phyloP scores from a whole-genome alignment of 1,284 basidiomycete species.

The Ceratobasidium theobromae region DNA sequence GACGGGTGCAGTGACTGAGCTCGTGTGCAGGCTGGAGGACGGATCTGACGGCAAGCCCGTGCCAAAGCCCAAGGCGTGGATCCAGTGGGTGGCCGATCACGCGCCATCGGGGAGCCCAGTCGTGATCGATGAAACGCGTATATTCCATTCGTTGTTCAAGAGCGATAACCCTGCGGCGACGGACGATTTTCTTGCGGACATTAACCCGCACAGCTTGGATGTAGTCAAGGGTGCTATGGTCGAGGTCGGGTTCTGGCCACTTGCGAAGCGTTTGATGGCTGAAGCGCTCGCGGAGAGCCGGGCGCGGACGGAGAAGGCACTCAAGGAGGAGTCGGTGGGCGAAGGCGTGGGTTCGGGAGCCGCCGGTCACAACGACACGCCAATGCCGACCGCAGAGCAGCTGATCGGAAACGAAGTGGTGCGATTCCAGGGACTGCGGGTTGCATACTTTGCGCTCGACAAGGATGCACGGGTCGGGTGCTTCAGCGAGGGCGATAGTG shows the following conservation, averaged over 20 bases:
- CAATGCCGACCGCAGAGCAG: constrained; percentile 74
- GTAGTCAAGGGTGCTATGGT: constrained; percentile 78
- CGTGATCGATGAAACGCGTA: constrained; percentile 82
- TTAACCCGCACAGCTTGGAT: constrained; percentile 80
- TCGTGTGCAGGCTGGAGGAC: constrained; percentile 79
- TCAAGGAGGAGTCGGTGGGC: constrained; percentile 50
- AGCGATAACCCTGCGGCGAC: constrained; percentile 83
- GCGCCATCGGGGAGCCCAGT: constrained; percentile 78
- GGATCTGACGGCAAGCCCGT: constrained; percentile 49
- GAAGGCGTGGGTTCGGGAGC: constrained; percentile 41
- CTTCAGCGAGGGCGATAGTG: constrained; percentile 57
- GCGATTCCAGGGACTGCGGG: constrained; percentile 94
- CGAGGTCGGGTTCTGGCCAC: constrained; percentile 86
- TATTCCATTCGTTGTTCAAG: constrained; percentile 94
- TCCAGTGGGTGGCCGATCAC: constrained; percentile 97
- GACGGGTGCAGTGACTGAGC: constrained; percentile 74
- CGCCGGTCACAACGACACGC: constrained; percentile 53
- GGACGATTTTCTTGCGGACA: constrained; percentile 71
- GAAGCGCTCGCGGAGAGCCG: constrained; percentile 70
- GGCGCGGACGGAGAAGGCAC: constrained; percentile 56
- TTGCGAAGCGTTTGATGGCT: constrained; percentile 69
- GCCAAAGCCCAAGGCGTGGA: constrained; percentile 92
- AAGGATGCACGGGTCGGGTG: constrained; percentile 72
- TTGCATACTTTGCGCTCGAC: constrained; percentile 95
- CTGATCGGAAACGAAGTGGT: constrained; percentile 91